These are phyloP conservation scores for Panicum hallii DNA, from an alignment of 202 grass and related monocot genomes.

Conservation along the genomic window DNA sequence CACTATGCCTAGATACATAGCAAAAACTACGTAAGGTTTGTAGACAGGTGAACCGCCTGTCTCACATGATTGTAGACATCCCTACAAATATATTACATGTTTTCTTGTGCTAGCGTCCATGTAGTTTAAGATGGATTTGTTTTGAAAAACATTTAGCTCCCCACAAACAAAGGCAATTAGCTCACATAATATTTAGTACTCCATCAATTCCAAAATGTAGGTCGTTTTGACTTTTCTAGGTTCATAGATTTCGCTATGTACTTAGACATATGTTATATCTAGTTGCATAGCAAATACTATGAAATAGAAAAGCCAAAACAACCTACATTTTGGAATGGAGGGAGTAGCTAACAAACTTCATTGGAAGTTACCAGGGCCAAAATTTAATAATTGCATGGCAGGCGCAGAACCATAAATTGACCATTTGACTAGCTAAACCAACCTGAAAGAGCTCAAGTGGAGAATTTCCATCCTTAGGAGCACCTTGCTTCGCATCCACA, in stretches of 20 bases:
- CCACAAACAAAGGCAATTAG: neutral
- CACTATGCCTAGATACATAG: no score
- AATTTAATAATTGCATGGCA: conserved; percentile 12
- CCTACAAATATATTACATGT: conserved; percentile 23
- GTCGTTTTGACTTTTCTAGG: no score
- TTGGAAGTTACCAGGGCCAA: neutral
- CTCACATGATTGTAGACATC: no score
- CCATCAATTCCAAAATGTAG: no score
- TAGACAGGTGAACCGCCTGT: no score
- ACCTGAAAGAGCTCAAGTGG: conserved; percentile 95
- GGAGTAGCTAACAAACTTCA: neutral
- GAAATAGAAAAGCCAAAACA: no score
- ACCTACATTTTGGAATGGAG: no score
- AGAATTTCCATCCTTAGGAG: conserved; percentile 95
- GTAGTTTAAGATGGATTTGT: neutral
- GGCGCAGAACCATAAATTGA: conserved; percentile 20
- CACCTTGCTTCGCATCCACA: conserved; percentile 94
- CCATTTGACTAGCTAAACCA: neutral
- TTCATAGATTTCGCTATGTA: no score
- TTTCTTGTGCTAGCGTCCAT: conserved; percentile 13
- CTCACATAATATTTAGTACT: neutral
- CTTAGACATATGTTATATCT: no score
- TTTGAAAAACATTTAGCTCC: neutral
- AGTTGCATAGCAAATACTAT: no score
- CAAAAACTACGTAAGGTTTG: neutral